Evolutionary conservation across 2,329 filamentous ascomycete genomes (phyloP).

Genomic region (Xylaria sp.): DNA sequence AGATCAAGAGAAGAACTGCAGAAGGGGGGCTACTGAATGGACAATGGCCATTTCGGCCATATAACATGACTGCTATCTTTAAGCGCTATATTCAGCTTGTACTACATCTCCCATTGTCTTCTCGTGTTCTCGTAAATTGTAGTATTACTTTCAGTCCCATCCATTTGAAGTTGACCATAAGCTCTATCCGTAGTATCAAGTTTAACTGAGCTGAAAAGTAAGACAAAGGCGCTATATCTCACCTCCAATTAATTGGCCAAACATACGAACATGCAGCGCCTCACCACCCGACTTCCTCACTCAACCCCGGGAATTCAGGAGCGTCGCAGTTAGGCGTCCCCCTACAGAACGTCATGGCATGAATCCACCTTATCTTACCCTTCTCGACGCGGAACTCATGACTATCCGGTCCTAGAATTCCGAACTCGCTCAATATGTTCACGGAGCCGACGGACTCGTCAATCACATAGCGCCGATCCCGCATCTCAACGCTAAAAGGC

Average conservation of each 20-base stretch:
- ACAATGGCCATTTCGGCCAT: too few species aligned
- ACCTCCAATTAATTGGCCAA: not conserved
- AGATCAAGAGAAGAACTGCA: too few species aligned
- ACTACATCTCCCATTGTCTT: too few species aligned
- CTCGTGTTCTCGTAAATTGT: too few species aligned
- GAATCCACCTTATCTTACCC: conserved; percentile 37
- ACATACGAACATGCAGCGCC: not conserved
- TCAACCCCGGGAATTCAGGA: conserved; percentile 32
- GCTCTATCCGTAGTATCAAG: too few species aligned
- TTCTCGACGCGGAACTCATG: conserved; percentile 38
- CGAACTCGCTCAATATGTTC: conserved; percentile 36
- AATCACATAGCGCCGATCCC: conserved; percentile 36
- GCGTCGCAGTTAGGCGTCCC: conserved; percentile 31
- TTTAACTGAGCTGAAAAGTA: not conserved
- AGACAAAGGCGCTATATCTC: not conserved
- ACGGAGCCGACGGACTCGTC: conserved; percentile 34
- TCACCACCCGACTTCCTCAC: conserved; percentile 35
- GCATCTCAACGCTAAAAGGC: conserved; percentile 36
- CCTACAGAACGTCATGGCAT: conserved; percentile 38
- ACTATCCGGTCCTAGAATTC: conserved; percentile 36
- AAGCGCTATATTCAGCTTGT: too few species aligned
- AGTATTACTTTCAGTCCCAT: too few species aligned
- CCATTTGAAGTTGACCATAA: too few species aligned
- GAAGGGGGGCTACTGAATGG: too few species aligned
- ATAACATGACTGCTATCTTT: too few species aligned